These are phyloP conservation scores for Cladosporium sp. DNA, from an alignment of 2,329 filamentous ascomycete genomes.

Conservation along the genomic window DNA sequence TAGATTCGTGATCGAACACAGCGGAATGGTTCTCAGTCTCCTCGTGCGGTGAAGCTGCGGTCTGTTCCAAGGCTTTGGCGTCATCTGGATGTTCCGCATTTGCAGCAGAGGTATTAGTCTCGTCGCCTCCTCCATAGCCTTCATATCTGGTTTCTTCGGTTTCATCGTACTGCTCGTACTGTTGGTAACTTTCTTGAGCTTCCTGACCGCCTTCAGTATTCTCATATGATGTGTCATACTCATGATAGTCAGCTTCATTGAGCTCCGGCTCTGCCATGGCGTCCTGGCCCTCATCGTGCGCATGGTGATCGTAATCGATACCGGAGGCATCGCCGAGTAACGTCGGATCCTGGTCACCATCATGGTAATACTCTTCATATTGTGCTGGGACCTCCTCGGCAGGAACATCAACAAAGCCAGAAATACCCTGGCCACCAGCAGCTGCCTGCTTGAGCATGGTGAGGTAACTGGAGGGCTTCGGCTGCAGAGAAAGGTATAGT, in stretches of 20 bases:
- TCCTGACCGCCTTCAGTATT: conserved; percentile 14
- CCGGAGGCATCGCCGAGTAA: neutral
- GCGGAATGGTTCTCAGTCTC: neutral
- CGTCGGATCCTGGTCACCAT: conserved; percentile 14
- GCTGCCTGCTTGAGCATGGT: conserved; percentile 50
- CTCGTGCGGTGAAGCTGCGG: conserved; percentile 16
- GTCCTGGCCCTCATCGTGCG: conserved; percentile 5
- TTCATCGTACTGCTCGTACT: conserved; percentile 17
- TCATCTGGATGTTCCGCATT: conserved; percentile 11
- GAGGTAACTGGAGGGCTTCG: conserved; percentile 52
- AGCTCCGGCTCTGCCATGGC: conserved; percentile 12
- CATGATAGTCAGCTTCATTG: conserved; percentile 11
- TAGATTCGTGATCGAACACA: neutral
- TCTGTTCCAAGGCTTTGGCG: conserved; percentile 4
- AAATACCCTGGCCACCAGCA: conserved; percentile 55
- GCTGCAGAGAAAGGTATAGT: conserved; percentile 51
- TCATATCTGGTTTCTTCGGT: conserved; percentile 14
- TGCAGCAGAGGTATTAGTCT: conserved; percentile 9
- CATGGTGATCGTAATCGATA: conserved; percentile 5
- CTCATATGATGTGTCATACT: conserved; percentile 8
- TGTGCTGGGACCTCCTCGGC: conserved; percentile 16
- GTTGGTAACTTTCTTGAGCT: conserved; percentile 30
- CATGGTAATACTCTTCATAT: conserved; percentile 5
- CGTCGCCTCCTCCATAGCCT: conserved; percentile 10
- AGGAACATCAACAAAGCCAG: conserved; percentile 32